Conservation (phyloP, 352 stramenopile genomes). For the Blastocystis sp. region DNA sequence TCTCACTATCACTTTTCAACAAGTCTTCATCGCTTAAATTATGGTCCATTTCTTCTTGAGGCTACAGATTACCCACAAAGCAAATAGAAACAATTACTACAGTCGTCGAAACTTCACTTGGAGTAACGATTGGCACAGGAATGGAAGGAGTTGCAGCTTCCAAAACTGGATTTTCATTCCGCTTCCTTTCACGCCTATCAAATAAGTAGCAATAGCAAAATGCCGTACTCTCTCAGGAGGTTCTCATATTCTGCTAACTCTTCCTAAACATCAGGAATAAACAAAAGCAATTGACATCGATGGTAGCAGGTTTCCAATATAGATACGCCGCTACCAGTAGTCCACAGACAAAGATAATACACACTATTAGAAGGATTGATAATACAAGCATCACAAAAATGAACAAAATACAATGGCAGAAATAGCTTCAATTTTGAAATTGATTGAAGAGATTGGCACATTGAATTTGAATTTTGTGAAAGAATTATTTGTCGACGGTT, state of each 20-base stretch:
- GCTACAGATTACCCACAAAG: neutral
- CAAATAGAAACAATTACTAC: neutral
- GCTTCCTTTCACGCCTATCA: neutral
- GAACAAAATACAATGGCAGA: neutral
- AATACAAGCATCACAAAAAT: neutral
- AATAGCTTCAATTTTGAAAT: neutral
- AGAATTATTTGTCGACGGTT: too few species aligned
- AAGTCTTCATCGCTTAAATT: conserved; percentile 15
- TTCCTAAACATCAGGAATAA: neutral
- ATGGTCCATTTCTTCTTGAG: neutral
- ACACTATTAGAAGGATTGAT: neutral
- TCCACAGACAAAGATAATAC: neutral
- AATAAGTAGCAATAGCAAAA: neutral
- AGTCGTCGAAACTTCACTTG: neutral
- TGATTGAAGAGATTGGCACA: neutral
- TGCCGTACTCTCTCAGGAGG: conserved; percentile 5
- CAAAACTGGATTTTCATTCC: neutral
- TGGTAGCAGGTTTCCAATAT: neutral
- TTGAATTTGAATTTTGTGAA: too few species aligned
- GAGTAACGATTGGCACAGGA: neutral
- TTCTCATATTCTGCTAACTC: conserved; percentile 26
- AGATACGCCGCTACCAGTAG: neutral
- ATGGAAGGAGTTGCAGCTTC: neutral
- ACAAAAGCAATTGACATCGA: neutral
- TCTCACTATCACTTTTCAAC: conserved; percentile 11